Percentiles rank a stretch among this genome's conserved stretches.
These are phyloP conservation scores for Saturnispora serradocipensis DNA, from an alignment of 805 yeast genomes.

Conservation along the genomic window DNA sequence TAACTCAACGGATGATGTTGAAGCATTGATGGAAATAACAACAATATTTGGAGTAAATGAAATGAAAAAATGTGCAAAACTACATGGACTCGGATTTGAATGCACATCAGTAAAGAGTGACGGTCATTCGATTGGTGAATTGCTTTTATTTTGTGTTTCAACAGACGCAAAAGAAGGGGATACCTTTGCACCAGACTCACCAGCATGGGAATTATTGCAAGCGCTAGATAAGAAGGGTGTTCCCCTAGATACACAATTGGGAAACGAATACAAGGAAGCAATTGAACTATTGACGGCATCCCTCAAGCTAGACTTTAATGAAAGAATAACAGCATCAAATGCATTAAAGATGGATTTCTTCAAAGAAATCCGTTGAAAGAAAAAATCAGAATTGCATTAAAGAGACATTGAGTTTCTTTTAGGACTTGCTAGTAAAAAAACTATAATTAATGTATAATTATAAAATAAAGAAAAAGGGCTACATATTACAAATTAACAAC, in stretches of 20 bases:
- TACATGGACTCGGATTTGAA: constrained; percentile 87
- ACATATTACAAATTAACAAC: background rate
- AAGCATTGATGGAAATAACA: constrained; percentile 80
- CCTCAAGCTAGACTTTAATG: constrained; percentile 47
- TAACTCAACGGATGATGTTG: constrained; percentile 88
- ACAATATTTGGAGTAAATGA: constrained; percentile 67
- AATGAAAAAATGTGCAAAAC: constrained; percentile 65
- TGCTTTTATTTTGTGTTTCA: constrained; percentile 35
- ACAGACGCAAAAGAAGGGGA: constrained; percentile 42
- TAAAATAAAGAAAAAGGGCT: background rate
- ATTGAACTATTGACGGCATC: constrained; percentile 49
- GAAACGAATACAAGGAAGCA: constrained; percentile 36
- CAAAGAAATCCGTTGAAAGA: constrained; percentile 14
- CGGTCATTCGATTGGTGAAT: constrained; percentile 30
- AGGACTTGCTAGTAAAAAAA: background rate
- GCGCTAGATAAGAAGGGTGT: constrained; percentile 38
- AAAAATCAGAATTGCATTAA: background rate
- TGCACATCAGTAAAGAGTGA: constrained; percentile 45
- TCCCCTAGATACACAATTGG: constrained; percentile 27
- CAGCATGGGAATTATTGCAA: constrained; percentile 54
- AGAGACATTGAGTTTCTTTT: background rate
- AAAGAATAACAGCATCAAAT: constrained; percentile 49
- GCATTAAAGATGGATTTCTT: constrained; percentile 54
- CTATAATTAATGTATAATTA: background rate
- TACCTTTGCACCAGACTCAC: constrained; percentile 62